Base-by-base conservation (phyloP, 208 protist species). In the Leishmania lainsoni region DNA sequence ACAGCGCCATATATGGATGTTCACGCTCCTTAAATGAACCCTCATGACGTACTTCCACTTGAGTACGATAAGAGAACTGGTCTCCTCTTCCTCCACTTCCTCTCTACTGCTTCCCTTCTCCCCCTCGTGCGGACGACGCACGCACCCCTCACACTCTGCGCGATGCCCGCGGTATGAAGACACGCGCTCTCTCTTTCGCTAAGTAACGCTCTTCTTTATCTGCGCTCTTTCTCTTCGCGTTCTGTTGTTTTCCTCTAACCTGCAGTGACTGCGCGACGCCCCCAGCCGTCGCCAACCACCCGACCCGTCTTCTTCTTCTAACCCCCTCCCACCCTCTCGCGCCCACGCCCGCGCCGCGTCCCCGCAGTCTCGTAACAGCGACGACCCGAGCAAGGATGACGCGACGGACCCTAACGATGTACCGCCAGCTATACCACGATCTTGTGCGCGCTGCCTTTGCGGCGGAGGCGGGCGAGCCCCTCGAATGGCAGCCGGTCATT, bases 351-450 rank as follows among this genome's bases (percentile, higher is more conserved):
- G 22, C n/a, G 14, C 35, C 35, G 35, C 35, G 35, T 39, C 35
- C 35, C 35, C 35, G 35, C 35, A 39, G 35, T 39, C 0, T 39
- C 35, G 35, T 39, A 39, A 39, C 35, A 39, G 35, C 35, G 35
- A 39, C 35, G 45, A 45, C 42, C 26, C 20, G 22, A 22, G 49
- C 42, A 5, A 39, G 10, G n/a, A 80, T 80, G 77, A 29, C 29
- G 29, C 22, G 32, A 35, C 77, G 66, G 32, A 80, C 77, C 66
- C 66, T 75, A 20, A 52, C 26, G 77, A 56, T 45, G 77, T 74
- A n/a, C 66, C 77, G 66, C 35, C 77, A 80, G 61, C 77, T 80
- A n/a, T 63, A 56, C 39, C 66, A 52, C 66, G 77, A 75, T 56
- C 5, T 65, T 6, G 39, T 80, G 29, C 48, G 51, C 42, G 78